Evolutionary conservation across 108 stramenopile genomes (phyloP).

Genomic region (Pseudonitzschia delicatissima): DNA sequence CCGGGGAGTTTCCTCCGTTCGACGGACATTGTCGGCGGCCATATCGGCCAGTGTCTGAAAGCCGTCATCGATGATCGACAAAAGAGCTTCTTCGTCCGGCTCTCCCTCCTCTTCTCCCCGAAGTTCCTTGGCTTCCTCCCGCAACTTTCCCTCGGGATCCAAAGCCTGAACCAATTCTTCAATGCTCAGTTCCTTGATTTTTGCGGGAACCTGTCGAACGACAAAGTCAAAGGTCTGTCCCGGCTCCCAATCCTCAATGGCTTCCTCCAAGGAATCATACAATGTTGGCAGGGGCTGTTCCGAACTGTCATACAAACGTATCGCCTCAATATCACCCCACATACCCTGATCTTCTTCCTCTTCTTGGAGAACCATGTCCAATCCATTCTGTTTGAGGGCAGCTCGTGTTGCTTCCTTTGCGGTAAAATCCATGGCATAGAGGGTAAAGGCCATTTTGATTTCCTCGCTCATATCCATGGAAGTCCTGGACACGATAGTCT

Average conservation of each 20-base stretch:
- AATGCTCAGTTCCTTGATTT: slow-evolving; percentile 51
- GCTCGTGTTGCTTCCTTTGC: slow-evolving; percentile 80
- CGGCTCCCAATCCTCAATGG: slow-evolving; percentile 65
- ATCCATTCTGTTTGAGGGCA: slow-evolving; percentile 71
- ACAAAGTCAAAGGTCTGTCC: slow-evolving; percentile 81
- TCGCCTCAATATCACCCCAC: slow-evolving; percentile 74
- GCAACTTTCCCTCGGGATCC: slow-evolving; percentile 72
- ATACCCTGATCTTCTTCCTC: slow-evolving; percentile 64
- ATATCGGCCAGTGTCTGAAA: slow-evolving; percentile 51
- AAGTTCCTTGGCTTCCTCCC: slow-evolving; percentile 52
- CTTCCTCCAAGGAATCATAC: slow-evolving; percentile 63
- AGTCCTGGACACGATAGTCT: slow-evolving; percentile 43
- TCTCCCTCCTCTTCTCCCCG: slow-evolving; percentile 21
- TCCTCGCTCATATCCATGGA: slow-evolving; percentile 38
- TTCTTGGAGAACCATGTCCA: slow-evolving; percentile 54
- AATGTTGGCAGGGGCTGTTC: slow-evolving; percentile 19
- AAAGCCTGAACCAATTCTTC: slow-evolving; percentile 59
- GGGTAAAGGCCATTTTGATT: slow-evolving; percentile 37
- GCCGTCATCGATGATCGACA: slow-evolving; percentile 38
- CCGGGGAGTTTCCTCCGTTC: slow-evolving; percentile 53
- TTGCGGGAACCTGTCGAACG: slow-evolving; percentile 70
- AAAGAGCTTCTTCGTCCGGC: slow-evolving; percentile 47
- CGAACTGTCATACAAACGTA: slow-evolving; percentile 56
- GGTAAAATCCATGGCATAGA: slow-evolving; percentile 79
- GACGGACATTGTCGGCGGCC: slow-evolving; percentile 45